A percentile compares a stretch with the other conserved stretches of the same genome.
Conservation (phyloP, 192 early-diverging fungal species). For the Spinellus fusiger region DNA sequence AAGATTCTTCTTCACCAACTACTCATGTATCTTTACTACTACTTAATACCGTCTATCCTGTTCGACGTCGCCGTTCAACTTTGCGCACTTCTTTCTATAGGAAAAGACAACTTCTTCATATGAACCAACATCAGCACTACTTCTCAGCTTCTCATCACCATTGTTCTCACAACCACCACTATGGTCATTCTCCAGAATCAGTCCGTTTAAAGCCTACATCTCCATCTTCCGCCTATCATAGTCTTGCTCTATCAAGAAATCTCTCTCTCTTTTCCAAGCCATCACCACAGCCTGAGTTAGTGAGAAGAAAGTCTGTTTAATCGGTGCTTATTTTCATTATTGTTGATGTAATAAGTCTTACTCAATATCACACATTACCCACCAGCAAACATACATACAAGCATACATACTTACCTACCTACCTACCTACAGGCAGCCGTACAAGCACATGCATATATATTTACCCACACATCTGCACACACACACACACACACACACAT, state of each 20-base stretch:
- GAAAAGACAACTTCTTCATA: neutral
- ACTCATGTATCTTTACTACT: too few species aligned
- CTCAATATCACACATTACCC: neutral
- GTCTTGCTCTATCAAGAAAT: neutral
- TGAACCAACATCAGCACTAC: neutral
- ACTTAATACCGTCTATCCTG: too few species aligned
- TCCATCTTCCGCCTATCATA: too few species aligned
- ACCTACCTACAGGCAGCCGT: too few species aligned
- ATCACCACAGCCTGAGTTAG: neutral
- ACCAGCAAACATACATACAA: neutral
- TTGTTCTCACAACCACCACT: neutral
- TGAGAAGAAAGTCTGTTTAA: neutral
- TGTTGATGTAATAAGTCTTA: too few species aligned
- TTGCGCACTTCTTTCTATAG: neutral
- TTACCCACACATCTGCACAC: too few species aligned
- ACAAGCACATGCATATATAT: too few species aligned
- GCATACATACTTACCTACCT: too few species aligned
- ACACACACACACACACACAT: too few species aligned
- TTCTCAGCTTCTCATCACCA: neutral
- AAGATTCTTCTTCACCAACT: too few species aligned
- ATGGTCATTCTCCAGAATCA: neutral
- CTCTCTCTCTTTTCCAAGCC: neutral
- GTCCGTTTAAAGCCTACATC: too few species aligned
- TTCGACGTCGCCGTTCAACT: neutral
- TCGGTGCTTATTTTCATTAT: too few species aligned